Evolutionary conservation across 352 stramenopile species (phyloP).

Genomic region (Pythium biforme): DNA sequence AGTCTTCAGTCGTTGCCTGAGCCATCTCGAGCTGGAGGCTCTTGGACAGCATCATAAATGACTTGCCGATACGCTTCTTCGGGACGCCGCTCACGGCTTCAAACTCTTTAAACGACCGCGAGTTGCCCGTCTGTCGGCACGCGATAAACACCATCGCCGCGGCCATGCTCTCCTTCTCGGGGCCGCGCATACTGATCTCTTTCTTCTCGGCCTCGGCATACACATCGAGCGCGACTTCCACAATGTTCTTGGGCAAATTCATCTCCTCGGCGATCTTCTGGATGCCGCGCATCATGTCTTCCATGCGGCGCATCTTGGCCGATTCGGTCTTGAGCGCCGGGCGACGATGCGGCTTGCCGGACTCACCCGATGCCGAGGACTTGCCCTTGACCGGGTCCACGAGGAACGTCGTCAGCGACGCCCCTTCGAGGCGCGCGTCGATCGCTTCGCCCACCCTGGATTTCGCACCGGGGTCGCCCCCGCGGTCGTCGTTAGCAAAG

Average conservation of each 20-base stretch:
- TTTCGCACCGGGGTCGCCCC: conserved; percentile 74
- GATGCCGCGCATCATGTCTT: conserved; percentile 64
- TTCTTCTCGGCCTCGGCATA: conserved; percentile 70
- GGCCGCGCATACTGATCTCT: conserved; percentile 55
- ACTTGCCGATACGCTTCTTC: conserved; percentile 80
- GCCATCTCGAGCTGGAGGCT: conserved; percentile 61
- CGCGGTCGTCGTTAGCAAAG: conserved; percentile 87
- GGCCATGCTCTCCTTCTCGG: conserved; percentile 66
- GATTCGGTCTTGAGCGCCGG: conserved; percentile 62
- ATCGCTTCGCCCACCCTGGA: conserved; percentile 73
- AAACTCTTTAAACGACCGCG: conserved; percentile 75
- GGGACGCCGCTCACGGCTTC: conserved; percentile 67
- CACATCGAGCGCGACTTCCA: conserved; percentile 68
- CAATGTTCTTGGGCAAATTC: conserved; percentile 66
- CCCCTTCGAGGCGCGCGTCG: conserved; percentile 56
- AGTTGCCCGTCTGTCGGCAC: conserved; percentile 61
- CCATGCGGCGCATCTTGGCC: conserved; percentile 60
- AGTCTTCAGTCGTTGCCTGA: conserved; percentile 70
- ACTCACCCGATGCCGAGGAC: conserved; percentile 22
- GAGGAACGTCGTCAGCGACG: conserved; percentile 69
- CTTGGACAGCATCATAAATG: conserved; percentile 64
- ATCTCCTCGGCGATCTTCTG: conserved; percentile 66
- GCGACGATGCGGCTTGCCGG: conserved; percentile 43
- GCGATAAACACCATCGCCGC: conserved; percentile 73
- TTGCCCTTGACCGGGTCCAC: conserved; percentile 51